Conservation (phyloP, 345 rosid species). For the Toxicodendron radicans region DNA sequence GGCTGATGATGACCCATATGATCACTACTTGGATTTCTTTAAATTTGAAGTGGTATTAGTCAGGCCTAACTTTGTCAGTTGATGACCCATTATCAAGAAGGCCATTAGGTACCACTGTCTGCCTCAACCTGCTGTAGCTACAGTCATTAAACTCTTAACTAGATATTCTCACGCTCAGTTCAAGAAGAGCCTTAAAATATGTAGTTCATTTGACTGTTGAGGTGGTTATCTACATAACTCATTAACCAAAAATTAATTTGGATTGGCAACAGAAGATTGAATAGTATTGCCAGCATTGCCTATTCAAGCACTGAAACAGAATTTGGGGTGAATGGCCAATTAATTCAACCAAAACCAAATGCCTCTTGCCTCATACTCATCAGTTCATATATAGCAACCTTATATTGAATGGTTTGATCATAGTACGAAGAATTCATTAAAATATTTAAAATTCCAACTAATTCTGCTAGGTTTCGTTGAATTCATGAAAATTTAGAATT, state of each 20-base stretch:
- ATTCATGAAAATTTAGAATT: background rate
- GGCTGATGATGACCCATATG: too few relatives aligned
- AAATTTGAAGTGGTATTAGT: too few relatives aligned
- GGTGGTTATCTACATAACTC: background rate
- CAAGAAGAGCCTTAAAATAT: background rate
- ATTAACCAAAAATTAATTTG: background rate
- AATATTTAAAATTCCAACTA: background rate
- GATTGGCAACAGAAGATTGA: background rate
- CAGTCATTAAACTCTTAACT: too few relatives aligned
- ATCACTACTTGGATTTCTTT: too few relatives aligned
- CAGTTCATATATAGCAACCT: too few relatives aligned
- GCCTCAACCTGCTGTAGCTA: too few relatives aligned
- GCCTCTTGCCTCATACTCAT: too few relatives aligned
- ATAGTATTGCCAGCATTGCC: background rate
- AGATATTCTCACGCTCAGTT: too few relatives aligned
- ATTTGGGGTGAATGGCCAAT: too few relatives aligned
- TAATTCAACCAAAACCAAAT: too few relatives aligned
- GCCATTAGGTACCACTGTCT: background rate
- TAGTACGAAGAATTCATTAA: background rate
- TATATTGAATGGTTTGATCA: background rate
- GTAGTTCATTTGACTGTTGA: background rate
- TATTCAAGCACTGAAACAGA: background rate
- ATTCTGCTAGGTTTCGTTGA: background rate
- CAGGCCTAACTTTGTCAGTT: background rate
- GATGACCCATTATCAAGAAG: background rate